Evolutionary conservation across 1,284 basidiomycete species (phyloP), one percentile per base, ranked within the genome.

Genomic region (Polyporus tsugae): DNA sequence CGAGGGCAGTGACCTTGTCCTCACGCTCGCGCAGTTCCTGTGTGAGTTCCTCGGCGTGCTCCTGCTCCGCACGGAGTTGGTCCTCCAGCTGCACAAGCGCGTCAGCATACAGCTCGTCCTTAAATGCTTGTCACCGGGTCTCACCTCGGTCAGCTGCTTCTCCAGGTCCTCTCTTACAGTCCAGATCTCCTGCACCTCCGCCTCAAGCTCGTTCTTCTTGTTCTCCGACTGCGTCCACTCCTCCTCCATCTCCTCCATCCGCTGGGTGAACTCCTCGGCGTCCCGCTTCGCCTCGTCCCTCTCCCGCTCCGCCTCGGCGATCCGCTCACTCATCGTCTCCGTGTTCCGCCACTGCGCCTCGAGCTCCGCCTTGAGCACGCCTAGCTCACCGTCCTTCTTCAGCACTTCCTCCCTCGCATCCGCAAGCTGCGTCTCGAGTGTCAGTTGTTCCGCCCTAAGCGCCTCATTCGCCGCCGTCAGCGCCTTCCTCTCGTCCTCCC

Each of bases 291-390:
- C 75, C 42, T 81, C 81, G 29, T 78, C 75, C 49, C 75, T 70
- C 67, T 81, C 78, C 55, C 71, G 68, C 67, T 71, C 74, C 42
- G 81, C 72, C 62, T 71, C 70, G 25, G 73, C 70, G 59, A 80
- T 74, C 60, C 74, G 71, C 68, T 80, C 79, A 38, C 73, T 73
- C 53, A 73, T 66, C 62, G 73, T 69, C 77, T 87, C 87, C 25
- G 90, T 88, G 71, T 89, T 82, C 62, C 84, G 82, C 86, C 89
- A 89, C 76, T 89, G 89, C 7, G 87, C 86, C 72, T 89, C 86
- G 49, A 90, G 77, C 76, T 91, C 88, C 1, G 81, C 79, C 77
- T 86, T 86, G 64, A 90, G 79, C 19, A 84, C 79, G 4, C 72
- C 75, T 33, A 84, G 78, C 74, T 90, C 87, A 46, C 86, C 83